Conservation (phyloP, 495 filamentous ascomycete species). For the Ramalina peruviana region DNA sequence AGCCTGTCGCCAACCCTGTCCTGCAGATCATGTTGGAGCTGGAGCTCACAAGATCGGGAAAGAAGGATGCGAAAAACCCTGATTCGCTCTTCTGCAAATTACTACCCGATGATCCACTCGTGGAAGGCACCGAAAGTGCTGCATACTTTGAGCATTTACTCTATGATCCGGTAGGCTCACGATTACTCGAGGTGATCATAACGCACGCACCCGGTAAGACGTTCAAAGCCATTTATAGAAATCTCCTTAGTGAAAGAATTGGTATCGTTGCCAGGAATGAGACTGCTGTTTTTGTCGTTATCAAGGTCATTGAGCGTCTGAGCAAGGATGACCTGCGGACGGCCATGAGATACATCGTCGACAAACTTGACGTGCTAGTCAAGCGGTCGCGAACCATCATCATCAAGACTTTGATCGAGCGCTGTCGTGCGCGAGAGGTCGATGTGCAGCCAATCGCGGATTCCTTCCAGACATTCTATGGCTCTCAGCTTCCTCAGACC, state of each 20-base stretch:
- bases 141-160: slow-evolving; percentile 71
- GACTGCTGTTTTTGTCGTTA: slow-evolving; percentile 73
- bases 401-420: slow-evolving; percentile 67
- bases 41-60: slow-evolving; percentile 57
- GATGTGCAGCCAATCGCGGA: slow-evolving; percentile 47
- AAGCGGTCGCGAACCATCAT: slow-evolving; percentile 62
- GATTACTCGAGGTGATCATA: slow-evolving; percentile 75
- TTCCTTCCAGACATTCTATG: slow-evolving; percentile 44
- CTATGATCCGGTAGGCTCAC: slow-evolving; percentile 80
- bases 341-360: slow-evolving; percentile 50
- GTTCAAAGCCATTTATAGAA: slow-evolving; percentile 71
- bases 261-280: slow-evolving; percentile 71
- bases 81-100: slow-evolving; percentile 46
- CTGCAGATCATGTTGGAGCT: slow-evolving; percentile 77
- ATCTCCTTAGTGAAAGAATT: slow-evolving; percentile 62
- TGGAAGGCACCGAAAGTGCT: slow-evolving; percentile 42
- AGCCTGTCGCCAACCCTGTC: slow-evolving; percentile 78
- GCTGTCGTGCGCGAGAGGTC: slow-evolving; percentile 54
- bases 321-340: slow-evolving; percentile 67
- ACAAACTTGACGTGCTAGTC: slow-evolving; percentile 54
- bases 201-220: slow-evolving; percentile 66
- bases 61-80: slow-evolving; percentile 45
- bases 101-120: slow-evolving; percentile 48
- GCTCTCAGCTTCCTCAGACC: slow-evolving; percentile 37
- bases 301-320: slow-evolving; percentile 64